Percentiles rank a stretch among this genome's conserved stretches.
phyloP scores from a whole-genome alignment of 2,329 filamentous ascomycete species.

The Plectosphaerella sp. region DNA sequence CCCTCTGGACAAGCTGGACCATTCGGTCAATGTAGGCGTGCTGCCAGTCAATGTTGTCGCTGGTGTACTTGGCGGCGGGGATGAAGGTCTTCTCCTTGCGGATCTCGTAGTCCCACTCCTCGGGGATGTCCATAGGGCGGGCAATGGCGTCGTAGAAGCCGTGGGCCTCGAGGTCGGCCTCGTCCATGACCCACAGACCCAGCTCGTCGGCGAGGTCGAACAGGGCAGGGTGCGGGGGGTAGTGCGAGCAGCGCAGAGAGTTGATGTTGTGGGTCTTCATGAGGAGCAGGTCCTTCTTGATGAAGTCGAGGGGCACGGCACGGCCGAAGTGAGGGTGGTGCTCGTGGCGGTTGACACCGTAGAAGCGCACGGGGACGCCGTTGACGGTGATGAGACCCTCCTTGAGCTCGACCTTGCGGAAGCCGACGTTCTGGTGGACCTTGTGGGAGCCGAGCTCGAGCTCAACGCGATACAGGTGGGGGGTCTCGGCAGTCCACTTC shows the following conservation, averaged over 20 bases:
- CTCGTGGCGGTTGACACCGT: slow-evolving; percentile 66
- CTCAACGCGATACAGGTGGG: slow-evolving; percentile 53
- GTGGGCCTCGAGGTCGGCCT: slow-evolving; percentile 49
- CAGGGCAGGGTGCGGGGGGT: slow-evolving; percentile 58
- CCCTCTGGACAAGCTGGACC: slow-evolving; percentile 58
- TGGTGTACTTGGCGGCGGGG: slow-evolving; percentile 53
- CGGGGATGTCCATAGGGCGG: slow-evolving; percentile 45
- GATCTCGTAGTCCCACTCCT: slow-evolving; percentile 55
- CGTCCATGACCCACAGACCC: slow-evolving; percentile 57
- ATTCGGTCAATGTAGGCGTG: slow-evolving; percentile 65
- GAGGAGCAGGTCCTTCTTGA: slow-evolving; percentile 55
- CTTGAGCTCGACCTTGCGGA: slow-evolving; percentile 59
- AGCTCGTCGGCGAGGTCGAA: slow-evolving; percentile 60
- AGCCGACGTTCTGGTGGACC: slow-evolving; percentile 53
- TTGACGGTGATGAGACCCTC: slow-evolving; percentile 59
- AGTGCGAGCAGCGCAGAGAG: slow-evolving; percentile 63
- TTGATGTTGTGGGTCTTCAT: slow-evolving; percentile 73
- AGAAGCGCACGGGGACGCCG: slow-evolving; percentile 54
- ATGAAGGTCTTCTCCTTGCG: slow-evolving; percentile 52
- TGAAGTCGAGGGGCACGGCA: slow-evolving; percentile 57
- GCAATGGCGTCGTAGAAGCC: slow-evolving; percentile 48
- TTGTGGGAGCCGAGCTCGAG: slow-evolving; percentile 36
- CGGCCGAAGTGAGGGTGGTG: slow-evolving; percentile 62
- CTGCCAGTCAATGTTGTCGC: slow-evolving; percentile 57
- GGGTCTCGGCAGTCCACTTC: slow-evolving; percentile 68